phyloP scores from a whole-genome alignment of 257 asterid species.

The Verbena officinalis region DNA sequence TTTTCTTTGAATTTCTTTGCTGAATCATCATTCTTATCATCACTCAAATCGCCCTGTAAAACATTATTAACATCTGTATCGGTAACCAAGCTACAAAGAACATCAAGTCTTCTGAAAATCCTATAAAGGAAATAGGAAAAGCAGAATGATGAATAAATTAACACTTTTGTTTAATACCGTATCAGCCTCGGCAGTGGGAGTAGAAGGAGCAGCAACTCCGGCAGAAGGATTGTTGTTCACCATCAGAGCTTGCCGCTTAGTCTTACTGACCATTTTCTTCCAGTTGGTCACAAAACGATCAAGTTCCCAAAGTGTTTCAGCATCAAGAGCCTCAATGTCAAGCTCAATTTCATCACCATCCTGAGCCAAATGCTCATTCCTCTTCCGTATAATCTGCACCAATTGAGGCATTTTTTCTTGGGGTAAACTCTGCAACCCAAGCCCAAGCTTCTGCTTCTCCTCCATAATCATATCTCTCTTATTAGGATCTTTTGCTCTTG shows the following conservation, averaged over 20 bases:
- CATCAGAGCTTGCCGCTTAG: constrained; percentile 63
- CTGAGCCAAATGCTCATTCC: constrained; percentile 68
- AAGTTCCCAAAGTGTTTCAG: constrained; percentile 78
- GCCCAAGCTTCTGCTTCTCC: constrained; percentile 76
- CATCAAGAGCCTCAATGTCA: constrained; percentile 75
- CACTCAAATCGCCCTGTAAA: constrained; percentile 43
- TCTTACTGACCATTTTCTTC: constrained; percentile 76
- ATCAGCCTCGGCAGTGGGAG: constrained; percentile 44
- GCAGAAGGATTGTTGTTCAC: constrained; percentile 29
- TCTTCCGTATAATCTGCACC: constrained; percentile 60
- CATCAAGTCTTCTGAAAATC: background rate
- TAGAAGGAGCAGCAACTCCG: constrained; percentile 36
- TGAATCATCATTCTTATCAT: constrained; percentile 51
- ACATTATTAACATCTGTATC: background rate
- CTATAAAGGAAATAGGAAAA: background rate
- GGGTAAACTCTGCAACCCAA: constrained; percentile 69
- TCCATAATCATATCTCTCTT: constrained; percentile 75
- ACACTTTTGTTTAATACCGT: constrained; percentile 36
- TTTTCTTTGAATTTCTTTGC: constrained; percentile 51
- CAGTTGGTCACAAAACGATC: constrained; percentile 78
- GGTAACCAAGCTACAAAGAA: background rate
- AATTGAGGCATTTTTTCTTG: constrained; percentile 81
- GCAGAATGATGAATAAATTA: background rate
- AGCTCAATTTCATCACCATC: constrained; percentile 86
- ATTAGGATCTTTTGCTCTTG: constrained; percentile 64